A percentile compares a stretch with the other conserved stretches of the same genome.
Conservation (phyloP, 345 rosid genomes). For the Limnanthes douglasii region DNA sequence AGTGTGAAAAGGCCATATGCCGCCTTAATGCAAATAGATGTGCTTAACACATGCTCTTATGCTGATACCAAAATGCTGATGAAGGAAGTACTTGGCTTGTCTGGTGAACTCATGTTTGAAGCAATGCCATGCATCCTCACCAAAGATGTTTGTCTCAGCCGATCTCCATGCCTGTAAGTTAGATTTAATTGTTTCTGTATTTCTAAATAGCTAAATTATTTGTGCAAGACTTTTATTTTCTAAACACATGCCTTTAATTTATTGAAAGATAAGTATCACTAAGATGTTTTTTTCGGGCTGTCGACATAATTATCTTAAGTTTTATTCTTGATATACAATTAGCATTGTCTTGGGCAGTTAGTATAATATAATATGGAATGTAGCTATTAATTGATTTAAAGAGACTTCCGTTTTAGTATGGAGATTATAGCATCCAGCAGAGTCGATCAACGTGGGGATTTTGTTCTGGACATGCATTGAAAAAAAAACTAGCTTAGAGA, state of each 20-base stretch:
- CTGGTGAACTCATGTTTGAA: slow-evolving; percentile 11
- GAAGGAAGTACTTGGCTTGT: slow-evolving; percentile 28
- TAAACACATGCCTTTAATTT: not conserved
- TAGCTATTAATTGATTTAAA: not conserved
- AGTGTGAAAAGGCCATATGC: too few relatives aligned
- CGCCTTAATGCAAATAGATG: too few relatives aligned
- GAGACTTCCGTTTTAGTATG: not conserved
- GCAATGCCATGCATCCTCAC: slow-evolving; percentile 24
- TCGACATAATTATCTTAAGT: too few relatives aligned
- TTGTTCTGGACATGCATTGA: slow-evolving; percentile 1
- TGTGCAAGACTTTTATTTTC: not conserved
- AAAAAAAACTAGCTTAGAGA: slow-evolving; percentile 1
- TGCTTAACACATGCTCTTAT: too few relatives aligned
- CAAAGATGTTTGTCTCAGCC: slow-evolving; percentile 18
- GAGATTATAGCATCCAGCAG: not conserved
- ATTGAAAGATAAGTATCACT: not conserved
- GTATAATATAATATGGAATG: not conserved
- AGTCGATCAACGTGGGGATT: not conserved
- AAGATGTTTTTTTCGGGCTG: not conserved
- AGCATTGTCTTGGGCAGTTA: too few relatives aligned
- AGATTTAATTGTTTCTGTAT: slow-evolving; percentile 1
- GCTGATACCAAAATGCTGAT: slow-evolving; percentile 25
- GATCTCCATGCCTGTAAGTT: slow-evolving; percentile 75
- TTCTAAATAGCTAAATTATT: not conserved
- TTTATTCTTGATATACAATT: too few relatives aligned